Evolutionary conservation across 495 filamentous ascomycete species (phyloP), one percentile per base, ranked within the genome.

Genomic region (Penicillium longicatenatum): DNA sequence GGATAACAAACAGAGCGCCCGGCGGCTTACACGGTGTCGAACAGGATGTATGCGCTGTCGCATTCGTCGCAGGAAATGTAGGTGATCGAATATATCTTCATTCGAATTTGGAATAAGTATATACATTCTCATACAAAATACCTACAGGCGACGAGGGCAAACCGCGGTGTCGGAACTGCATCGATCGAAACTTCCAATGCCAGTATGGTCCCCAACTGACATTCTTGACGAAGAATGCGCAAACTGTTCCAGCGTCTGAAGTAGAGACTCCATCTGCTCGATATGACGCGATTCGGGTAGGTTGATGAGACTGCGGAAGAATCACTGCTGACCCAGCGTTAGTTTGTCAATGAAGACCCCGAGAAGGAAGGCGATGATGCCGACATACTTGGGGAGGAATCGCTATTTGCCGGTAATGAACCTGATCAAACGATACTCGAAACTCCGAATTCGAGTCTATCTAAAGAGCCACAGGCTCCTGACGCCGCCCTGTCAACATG

Each of bases 41-140:
- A 80, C 72, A 1, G 77, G 77, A 7, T 80, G 76, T 51, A 64
- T 75, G 60, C 71, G 74, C 26, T 80, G 77, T 68, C 71, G 75
- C 9, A 59, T 67, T 30, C 72, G 75, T 42, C 59, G 71, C 21
- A 70, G 74, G 52, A 80, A 79, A 56, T 78, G 75, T 77, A 57
- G 9, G 14, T 48, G 4, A 31, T 29, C 0, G 7, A 14, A 24
- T n/a, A n/a, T 48, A 14, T 39, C 5, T 35, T 3, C 0, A 35
- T 14, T 26, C 10, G 12, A 10, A 35, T 35, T n/a, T n/a, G n/a
- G n/a, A 35, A 35, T 0, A 35, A 4, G 31, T 35, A 21, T 6
- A 21, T 35, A 0, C 29, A 21, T 24, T 8, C 29, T 22, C 30
- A 37, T 7, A 0, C 33, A 14, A 31, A 37, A 20, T 21, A 24